Base-by-base conservation (phyloP, 805 yeast genomes). In the Yamadazyma nakazawae region DNA sequence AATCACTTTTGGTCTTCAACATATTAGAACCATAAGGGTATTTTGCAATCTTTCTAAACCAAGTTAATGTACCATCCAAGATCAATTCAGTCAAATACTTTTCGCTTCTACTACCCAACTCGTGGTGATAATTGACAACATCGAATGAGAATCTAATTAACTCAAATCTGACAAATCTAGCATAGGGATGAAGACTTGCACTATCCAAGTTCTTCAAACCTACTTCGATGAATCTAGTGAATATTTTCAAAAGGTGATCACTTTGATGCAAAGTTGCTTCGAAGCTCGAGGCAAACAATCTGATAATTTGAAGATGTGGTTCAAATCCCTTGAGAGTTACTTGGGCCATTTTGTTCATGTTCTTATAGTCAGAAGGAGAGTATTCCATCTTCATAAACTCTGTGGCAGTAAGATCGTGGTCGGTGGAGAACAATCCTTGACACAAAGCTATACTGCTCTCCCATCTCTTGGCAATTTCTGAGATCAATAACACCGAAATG, bases 21-120 rank as follows among this genome's bases (percentile, higher is more conserved):
- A 79, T 74, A 59, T 92, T 89, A 10, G 89, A 84, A 2, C 99
- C 98, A 67, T 76, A 90, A 13, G 98, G 97, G 69, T 84, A 85
- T 3, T 76, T 70, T 1, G 80, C 72, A 17, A 79, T 72, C 39
- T 70, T 74, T 19, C 72, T 73, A 60, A 89, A 94, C 97, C 98
- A 91, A 1, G 85, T 75, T 37, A 94, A 72, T 0, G 85, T 78
- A 14, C 88, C 89, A 46, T 79, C 81, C 19, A 86, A 61, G 13
- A 90, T 75, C 2, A 77, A 64, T 32, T 67, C 67, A 1, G 79
- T 76, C 54, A 90, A 64, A 1, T 63, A 56, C 2, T 63, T 49
- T 18, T 71, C 68, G 48, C 75, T 72, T 51, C 76, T 70, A 1
- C 84, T 72, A 3, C 71, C 72, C 40, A 81, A 71, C 46, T 73